A percentile compares a stretch with the other conserved stretches of the same genome.
Conservation (phyloP, 2,329 filamentous ascomycete genomes). For the Ophiostoma sp. region DNA sequence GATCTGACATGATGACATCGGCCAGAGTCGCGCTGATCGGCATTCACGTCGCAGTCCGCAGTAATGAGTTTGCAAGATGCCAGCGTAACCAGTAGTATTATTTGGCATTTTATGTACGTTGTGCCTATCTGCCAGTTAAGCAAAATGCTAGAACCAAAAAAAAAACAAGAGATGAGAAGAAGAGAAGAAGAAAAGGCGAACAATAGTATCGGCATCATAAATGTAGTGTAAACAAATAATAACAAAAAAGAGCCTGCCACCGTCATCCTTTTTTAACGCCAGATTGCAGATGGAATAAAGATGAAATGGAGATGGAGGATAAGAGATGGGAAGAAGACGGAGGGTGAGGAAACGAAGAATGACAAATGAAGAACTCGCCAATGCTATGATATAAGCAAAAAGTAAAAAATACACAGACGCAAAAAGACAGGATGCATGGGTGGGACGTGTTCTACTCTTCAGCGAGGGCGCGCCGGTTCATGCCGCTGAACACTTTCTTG, state of each 20-base stretch:
- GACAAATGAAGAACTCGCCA: background rate
- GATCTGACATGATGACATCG: background rate
- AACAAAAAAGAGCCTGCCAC: background rate
- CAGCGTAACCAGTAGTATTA: background rate
- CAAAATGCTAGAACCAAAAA: background rate
- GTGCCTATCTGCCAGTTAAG: background rate
- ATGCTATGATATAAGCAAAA: background rate
- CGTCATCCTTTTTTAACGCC: background rate
- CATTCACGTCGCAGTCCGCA: background rate
- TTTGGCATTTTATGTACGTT: background rate
- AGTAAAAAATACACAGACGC: background rate
- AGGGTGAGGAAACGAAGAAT: background rate
- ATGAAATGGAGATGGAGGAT: background rate
- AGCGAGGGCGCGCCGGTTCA: conserved; percentile 52
- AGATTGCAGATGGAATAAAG: background rate
- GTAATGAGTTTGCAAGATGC: background rate
- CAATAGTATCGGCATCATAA: background rate
- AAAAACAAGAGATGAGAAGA: background rate
- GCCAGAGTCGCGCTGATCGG: background rate
- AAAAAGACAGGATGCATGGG: background rate
- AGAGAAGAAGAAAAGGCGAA: background rate
- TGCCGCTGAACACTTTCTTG: conserved; percentile 74
- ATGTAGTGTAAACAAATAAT: background rate
- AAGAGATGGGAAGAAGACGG: background rate
- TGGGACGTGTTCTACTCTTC: background rate